phyloP scores from a whole-genome alignment of 1,284 basidiomycete species.

The Rhodotorula sp. region DNA sequence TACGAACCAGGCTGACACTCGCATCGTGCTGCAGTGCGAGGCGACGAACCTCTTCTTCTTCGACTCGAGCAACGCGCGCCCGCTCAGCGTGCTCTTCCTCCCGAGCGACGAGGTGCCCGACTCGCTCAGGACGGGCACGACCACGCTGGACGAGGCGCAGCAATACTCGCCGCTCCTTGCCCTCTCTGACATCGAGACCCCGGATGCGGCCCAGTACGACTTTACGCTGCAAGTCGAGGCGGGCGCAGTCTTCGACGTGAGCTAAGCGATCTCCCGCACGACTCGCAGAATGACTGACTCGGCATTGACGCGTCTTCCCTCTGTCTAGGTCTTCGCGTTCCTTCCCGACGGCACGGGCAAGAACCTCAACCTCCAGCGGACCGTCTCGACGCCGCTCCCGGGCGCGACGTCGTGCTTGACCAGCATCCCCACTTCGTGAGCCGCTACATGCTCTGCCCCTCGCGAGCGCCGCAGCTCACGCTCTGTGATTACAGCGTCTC shows the following conservation, averaged over 20 bases:
- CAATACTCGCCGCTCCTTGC: slow-evolving; percentile 30
- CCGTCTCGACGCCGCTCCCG: slow-evolving; percentile 49
- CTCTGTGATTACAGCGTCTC: background rate
- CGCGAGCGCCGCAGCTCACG: background rate
- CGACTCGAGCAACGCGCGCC: slow-evolving; percentile 33
- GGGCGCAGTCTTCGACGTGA: slow-evolving; percentile 37
- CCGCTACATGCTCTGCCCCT: too few species aligned
- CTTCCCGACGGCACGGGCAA: slow-evolving; percentile 41
- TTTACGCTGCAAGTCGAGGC: slow-evolving; percentile 36
- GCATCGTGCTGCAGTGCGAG: slow-evolving; percentile 26
- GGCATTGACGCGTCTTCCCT: background rate
- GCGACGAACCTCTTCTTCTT: slow-evolving; percentile 40
- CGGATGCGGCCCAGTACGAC: slow-evolving; percentile 32
- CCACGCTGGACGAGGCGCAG: slow-evolving; percentile 34
- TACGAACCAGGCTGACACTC: background rate
- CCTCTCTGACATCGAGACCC: slow-evolving; percentile 31
- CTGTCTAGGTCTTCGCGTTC: slow-evolving; percentile 34
- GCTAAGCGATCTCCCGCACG: background rate
- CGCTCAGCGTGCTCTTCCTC: slow-evolving; percentile 36
- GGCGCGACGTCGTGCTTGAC: slow-evolving; percentile 22
- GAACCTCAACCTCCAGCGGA: slow-evolving; percentile 36
- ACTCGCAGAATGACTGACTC: background rate
- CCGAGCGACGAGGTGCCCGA: slow-evolving; percentile 23
- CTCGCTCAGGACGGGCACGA: slow-evolving; percentile 17
- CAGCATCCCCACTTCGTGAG: slow-evolving; percentile 21